Evolutionary conservation across 2,329 filamentous ascomycete species (phyloP).

Genomic region (Talaromyces sp.): DNA sequence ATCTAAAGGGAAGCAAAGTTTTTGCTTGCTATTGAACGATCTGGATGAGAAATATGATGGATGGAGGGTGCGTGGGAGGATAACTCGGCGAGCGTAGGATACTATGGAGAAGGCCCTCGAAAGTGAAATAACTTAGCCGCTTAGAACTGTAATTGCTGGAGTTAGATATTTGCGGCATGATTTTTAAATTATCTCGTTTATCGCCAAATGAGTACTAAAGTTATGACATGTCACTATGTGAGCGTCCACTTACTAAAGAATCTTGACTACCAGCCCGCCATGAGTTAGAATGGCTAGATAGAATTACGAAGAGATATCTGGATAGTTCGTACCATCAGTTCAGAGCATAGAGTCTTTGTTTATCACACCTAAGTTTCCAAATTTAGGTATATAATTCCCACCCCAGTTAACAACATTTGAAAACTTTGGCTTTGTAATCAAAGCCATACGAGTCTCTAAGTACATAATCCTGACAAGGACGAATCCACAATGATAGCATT

Average conservation of each 20-base stretch:
- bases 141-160: neutral
- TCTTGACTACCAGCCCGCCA: neutral
- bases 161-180: neutral
- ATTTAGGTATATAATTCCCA: too few relatives aligned
- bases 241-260: neutral
- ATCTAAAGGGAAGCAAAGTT: too few relatives aligned
- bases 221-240: neutral
- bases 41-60: neutral
- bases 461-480: neutral
- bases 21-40: neutral
- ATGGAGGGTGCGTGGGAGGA: neutral
- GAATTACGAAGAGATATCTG: neutral
- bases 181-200: neutral
- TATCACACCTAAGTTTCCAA: neutral
- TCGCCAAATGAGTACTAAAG: neutral
- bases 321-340: neutral
- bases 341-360: neutral
- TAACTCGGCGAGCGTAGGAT: neutral
- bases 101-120: neutral
- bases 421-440: neutral
- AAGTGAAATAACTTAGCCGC: neutral
- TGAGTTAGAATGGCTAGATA: neutral
- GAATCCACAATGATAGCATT: neutral
- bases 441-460: neutral
- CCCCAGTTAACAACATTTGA: too few relatives aligned